phyloP scores from a whole-genome alignment of 805 yeast species.

The Candida boidinii region DNA sequence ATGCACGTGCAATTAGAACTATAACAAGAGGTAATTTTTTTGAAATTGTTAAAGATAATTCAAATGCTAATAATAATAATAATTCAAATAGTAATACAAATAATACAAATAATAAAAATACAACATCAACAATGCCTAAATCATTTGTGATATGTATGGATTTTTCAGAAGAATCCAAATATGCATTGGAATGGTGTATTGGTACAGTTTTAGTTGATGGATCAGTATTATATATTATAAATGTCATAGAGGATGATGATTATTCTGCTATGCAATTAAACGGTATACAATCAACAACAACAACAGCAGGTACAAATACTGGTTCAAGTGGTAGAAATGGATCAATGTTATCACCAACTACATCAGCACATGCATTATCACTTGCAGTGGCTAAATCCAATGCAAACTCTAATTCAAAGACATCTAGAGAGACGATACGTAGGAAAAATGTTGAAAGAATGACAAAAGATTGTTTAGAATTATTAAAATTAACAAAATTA shows the following conservation, averaged over 20 bases:
- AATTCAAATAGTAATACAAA: no score
- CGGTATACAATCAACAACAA: conserved; percentile 21
- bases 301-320: neutral
- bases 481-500: conserved; percentile 56
- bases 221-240: conserved; percentile 67
- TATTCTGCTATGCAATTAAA: conserved; percentile 26
- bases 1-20: conserved; percentile 58
- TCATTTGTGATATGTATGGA: conserved; percentile 76
- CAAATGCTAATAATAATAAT: no score
- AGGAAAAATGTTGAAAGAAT: conserved; percentile 34
- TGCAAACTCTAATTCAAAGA: conserved; percentile 8
- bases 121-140: conserved; percentile 28
- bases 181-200: conserved; percentile 81
- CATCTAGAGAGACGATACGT: conserved; percentile 29
- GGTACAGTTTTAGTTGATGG: conserved; percentile 82
- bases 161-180: conserved; percentile 70
- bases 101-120: no score
- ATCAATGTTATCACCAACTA: conserved; percentile 1
- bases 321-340: conserved; percentile 2
- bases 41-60: conserved; percentile 24
- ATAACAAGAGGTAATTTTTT: conserved; percentile 64
- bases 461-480: conserved; percentile 28
- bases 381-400: conserved; percentile 4
- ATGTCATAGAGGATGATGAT: conserved; percentile 41
- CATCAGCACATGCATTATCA: neutral